Conservation (phyloP, 768 basidiomycete genomes). For the Candolleomyces eurysporus region DNA sequence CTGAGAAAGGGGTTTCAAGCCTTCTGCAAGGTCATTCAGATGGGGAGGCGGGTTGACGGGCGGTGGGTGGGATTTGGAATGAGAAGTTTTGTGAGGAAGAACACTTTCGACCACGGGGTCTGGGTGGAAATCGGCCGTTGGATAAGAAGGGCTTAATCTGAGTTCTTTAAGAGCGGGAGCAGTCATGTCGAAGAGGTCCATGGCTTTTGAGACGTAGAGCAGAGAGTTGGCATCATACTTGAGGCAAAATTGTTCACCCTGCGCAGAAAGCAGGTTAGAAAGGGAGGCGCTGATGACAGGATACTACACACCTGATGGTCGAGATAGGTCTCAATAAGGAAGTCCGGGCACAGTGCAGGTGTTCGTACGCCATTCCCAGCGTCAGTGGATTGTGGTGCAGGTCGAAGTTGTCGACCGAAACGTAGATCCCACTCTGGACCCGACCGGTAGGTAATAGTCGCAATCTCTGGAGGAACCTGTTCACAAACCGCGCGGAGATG, state of each 20-base stretch:
- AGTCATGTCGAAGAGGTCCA: constrained; percentile 99
- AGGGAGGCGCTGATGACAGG: constrained; percentile 39
- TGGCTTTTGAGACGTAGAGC: constrained; percentile 98
- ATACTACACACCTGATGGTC: constrained; percentile 82
- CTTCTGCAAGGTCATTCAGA: constrained; percentile 72
- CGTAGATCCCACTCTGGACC: constrained; percentile 99
- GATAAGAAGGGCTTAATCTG: constrained; percentile 41
- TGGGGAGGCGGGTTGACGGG: constrained; percentile 73
- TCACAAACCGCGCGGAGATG: neutral
- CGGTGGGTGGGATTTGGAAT: constrained; percentile 70
- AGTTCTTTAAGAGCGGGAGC: constrained; percentile 69
- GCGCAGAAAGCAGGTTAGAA: constrained; percentile 17
- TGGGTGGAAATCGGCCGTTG: constrained; percentile 16
- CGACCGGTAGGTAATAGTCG: constrained; percentile 97
- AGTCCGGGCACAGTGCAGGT: constrained; percentile 93
- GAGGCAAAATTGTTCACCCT: constrained; percentile 96
- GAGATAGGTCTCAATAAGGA: constrained; percentile 97
- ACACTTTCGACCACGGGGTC: constrained; percentile 16
- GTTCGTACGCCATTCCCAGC: constrained; percentile 32
- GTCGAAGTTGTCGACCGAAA: constrained; percentile 79
- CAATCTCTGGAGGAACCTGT: constrained; percentile 68
- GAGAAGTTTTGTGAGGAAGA: constrained; percentile 38
- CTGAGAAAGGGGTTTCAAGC: constrained; percentile 68
- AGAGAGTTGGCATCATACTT: constrained; percentile 99
- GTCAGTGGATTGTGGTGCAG: constrained; percentile 34